Percentiles rank a stretch among this genome's conserved stretches.
Evolutionary conservation across 2,329 filamentous ascomycete genomes (phyloP).

Genomic region (Diaporthe helianthi): DNA sequence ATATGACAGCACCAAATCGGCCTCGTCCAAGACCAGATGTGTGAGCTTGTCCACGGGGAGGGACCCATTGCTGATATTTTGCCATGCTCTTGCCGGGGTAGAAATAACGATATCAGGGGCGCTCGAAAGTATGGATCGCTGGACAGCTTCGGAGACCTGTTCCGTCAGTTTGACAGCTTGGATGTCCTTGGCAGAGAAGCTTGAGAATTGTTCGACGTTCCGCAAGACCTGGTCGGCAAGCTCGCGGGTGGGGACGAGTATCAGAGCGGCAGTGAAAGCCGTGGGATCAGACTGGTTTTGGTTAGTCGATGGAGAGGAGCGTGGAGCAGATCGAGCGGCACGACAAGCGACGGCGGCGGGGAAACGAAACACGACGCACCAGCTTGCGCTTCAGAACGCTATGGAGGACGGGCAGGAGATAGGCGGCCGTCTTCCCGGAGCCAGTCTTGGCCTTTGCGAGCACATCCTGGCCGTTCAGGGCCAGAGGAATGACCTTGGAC

Average conservation of each 20-base stretch:
- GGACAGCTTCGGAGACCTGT: slow-evolving; percentile 88
- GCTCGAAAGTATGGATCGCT: slow-evolving; percentile 84
- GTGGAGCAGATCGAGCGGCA: slow-evolving; percentile 30
- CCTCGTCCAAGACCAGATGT: slow-evolving; percentile 90
- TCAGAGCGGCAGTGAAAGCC: slow-evolving; percentile 73
- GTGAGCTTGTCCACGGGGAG: slow-evolving; percentile 75
- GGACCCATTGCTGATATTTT: slow-evolving; percentile 76
- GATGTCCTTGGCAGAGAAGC: slow-evolving; percentile 86
- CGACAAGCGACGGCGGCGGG: neutral
- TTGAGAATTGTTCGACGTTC: slow-evolving; percentile 75
- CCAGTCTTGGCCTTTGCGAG: slow-evolving; percentile 93
- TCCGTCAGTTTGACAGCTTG: slow-evolving; percentile 86
- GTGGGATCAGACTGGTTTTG: slow-evolving; percentile 53
- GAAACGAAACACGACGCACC: slow-evolving; percentile 47
- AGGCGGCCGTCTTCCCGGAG: slow-evolving; percentile 97
- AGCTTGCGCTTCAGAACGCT: slow-evolving; percentile 80
- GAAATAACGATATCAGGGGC: slow-evolving; percentile 89
- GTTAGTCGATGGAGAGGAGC: slow-evolving; percentile 25
- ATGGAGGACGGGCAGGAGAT: slow-evolving; percentile 88
- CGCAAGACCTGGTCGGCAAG: slow-evolving; percentile 90
- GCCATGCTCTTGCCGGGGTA: slow-evolving; percentile 83
- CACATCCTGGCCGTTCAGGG: slow-evolving; percentile 86
- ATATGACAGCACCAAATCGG: slow-evolving; percentile 91
- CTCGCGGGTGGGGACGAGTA: slow-evolving; percentile 93
- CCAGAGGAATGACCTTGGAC: slow-evolving; percentile 84